A percentile compares a stretch with the other conserved stretches of the same genome.
Conservation (phyloP, 2,329 filamentous ascomycete species). For the Cytospora paraplurivora region DNA sequence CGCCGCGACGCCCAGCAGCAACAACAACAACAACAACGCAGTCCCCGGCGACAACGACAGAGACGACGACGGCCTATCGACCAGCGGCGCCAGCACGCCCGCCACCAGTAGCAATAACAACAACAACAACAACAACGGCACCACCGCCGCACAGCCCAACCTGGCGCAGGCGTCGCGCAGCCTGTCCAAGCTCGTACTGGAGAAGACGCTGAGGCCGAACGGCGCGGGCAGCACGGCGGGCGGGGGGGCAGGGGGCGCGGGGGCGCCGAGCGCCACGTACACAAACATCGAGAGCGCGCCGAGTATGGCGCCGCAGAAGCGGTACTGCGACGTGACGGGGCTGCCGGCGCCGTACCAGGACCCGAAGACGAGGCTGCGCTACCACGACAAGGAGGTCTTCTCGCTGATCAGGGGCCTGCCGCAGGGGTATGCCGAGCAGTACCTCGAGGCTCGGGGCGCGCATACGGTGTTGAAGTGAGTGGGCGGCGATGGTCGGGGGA, state of each 20-base stretch:
- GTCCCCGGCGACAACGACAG: constrained; percentile 38
- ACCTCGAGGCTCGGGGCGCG: constrained; percentile 85
- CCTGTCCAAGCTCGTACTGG: constrained; percentile 82
- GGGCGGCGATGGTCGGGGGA: constrained; percentile 28
- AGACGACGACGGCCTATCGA: constrained; percentile 55
- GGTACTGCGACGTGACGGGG: constrained; percentile 96
- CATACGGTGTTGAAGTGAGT: constrained; percentile 88
- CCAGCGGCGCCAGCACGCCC: constrained; percentile 61
- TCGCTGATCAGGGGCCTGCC: constrained; percentile 76
- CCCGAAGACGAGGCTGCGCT: constrained; percentile 90
- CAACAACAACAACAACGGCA: constrained; percentile 31
- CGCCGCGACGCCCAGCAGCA: constrained; percentile 64
- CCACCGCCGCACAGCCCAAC: constrained; percentile 58
- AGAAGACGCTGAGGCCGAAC: constrained; percentile 67
- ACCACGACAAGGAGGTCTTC: constrained; percentile 93
- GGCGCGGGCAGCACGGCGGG: constrained; percentile 39
- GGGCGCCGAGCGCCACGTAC: constrained; percentile 79
- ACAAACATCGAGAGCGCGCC: constrained; percentile 93
- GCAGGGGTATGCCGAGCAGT: constrained; percentile 82
- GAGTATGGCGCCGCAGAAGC: constrained; percentile 78
- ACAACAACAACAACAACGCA: constrained; percentile 37
- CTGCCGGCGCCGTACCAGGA: constrained; percentile 90
- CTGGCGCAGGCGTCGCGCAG: constrained; percentile 88
- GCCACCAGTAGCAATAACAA: constrained; percentile 37
- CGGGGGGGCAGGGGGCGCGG: constrained; percentile 39